These are phyloP conservation scores for Phlyctochytrium bullatum DNA, from an alignment of 192 early-diverging fungal genomes.

Conservation along the genomic window DNA sequence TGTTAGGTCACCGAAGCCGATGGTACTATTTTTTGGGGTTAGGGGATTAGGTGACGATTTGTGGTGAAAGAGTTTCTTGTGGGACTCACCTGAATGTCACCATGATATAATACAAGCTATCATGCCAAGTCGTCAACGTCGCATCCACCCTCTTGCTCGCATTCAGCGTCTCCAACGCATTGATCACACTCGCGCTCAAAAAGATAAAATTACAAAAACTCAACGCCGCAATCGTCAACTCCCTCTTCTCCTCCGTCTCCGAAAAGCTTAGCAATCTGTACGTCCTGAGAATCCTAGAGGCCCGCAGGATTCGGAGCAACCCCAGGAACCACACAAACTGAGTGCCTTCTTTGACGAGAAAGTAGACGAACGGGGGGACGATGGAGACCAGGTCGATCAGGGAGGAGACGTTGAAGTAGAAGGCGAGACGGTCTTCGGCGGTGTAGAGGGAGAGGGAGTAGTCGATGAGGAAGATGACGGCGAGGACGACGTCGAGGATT, in stretches of 20 bases:
- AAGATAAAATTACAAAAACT: slow-evolving; percentile 57
- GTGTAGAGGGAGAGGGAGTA: slow-evolving; percentile 50
- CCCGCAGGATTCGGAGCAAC: slow-evolving; percentile 50
- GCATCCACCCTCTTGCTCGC: slow-evolving; percentile 7
- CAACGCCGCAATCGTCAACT: slow-evolving; percentile 45
- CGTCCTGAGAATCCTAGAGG: slow-evolving; percentile 48
- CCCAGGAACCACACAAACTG: slow-evolving; percentile 56
- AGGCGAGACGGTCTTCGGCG: slow-evolving; percentile 50
- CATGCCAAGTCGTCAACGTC: slow-evolving; percentile 47
- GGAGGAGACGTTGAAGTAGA: slow-evolving; percentile 48
- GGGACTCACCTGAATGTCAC: slow-evolving; percentile 37
- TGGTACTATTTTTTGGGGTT: slow-evolving; percentile 34
- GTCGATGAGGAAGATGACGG: slow-evolving; percentile 46
- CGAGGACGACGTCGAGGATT: slow-evolving; percentile 43
- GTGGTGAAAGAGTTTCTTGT: too few relatives aligned
- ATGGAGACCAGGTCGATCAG: slow-evolving; percentile 53
- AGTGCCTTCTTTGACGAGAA: slow-evolving; percentile 39
- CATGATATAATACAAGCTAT: slow-evolving; percentile 58
- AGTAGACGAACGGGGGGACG: slow-evolving; percentile 53
- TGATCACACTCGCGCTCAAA: slow-evolving; percentile 51
- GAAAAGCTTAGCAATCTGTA: slow-evolving; percentile 49
- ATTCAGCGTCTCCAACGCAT: slow-evolving; percentile 48
- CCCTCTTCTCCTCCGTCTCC: slow-evolving; percentile 52
- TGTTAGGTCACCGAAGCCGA: slow-evolving; percentile 56
- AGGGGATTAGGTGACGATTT: too few relatives aligned